phyloP scores from a whole-genome alignment of 2,329 filamentous ascomycete genomes.

The Cordyceps javanica region DNA sequence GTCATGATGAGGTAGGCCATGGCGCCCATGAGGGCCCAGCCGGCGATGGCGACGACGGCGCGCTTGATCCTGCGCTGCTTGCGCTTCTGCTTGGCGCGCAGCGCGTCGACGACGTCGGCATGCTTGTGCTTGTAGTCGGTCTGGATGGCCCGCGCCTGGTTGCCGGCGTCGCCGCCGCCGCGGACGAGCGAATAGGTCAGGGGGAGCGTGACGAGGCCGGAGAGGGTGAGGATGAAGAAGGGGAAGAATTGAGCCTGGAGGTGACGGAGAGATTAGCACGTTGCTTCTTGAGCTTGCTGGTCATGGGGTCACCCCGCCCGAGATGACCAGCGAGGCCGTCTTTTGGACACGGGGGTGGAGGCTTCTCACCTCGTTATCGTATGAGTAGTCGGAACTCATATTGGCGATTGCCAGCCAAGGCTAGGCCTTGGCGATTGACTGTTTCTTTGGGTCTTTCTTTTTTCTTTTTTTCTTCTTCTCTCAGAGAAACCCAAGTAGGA shows the following conservation, averaged over 20 bases:
- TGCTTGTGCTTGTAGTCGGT: conserved; percentile 76
- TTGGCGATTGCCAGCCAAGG: conserved; percentile 38
- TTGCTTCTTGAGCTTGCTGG: background rate
- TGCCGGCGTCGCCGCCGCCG: conserved; percentile 69
- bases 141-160: conserved; percentile 74
- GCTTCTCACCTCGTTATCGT: conserved; percentile 74
- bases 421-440: conserved; percentile 21
- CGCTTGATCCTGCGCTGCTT: conserved; percentile 86
- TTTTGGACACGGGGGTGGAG: background rate
- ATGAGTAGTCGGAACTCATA: conserved; percentile 95
- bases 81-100: conserved; percentile 81
- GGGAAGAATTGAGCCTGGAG: conserved; percentile 90
- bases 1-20: conserved; percentile 89
- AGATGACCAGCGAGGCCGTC: too few relatives aligned
- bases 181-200: conserved; percentile 84
- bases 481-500: background rate
- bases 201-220: conserved; percentile 79
- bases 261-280: background rate
- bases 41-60: conserved; percentile 64
- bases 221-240: conserved; percentile 92
- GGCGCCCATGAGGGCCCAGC: conserved; percentile 78
- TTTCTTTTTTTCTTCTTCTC: too few relatives aligned
- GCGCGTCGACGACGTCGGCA: conserved; percentile 73
- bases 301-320: background rate
- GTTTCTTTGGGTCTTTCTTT: too few relatives aligned